Evolutionary conservation across 192 early-diverging fungal species (phyloP), one percentile per base, ranked within the genome.

Genomic region (Coemansia sp.): DNA sequence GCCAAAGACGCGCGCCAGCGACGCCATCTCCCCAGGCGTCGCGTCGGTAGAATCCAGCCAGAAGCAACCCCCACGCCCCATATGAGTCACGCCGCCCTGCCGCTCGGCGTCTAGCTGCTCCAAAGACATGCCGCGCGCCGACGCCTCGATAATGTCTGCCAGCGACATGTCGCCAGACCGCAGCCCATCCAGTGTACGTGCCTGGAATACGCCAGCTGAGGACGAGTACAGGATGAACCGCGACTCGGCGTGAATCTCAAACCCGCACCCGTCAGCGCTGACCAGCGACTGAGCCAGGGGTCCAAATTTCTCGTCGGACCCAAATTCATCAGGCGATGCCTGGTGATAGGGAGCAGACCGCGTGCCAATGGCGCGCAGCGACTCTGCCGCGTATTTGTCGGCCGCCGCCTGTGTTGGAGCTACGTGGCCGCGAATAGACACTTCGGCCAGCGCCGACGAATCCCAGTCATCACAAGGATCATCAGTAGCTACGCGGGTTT

Each of bases 21-120:
- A 70, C 18, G 79, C 74, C 89, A 94, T 91, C 44, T 93, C 91
- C 36, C 71, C 67, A 31, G 85, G 75, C 11, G 82, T 87, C 29
- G 92, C 90, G 0, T 85, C 75, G 27, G 88, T 73, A 9, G 92
- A 83, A 69, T 94, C 91, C n/a, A 95, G 85, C 92, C 92, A 95
- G 73, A 91, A 93, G 58, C 89, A 90, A 52, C 52, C 47, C 34
- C 38, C 69, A 12, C 49, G 44, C 39, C 58, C 61, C 34, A 10
- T 3, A 2, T 20, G 15, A 10, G 12, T 2, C 8, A 27, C 64
- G 29, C n/a, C 44, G 49, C 44, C 65, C 53, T 24, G 15, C 29
- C 36, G 44, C 63, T 74, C 68, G 34, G 57, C 34, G 20, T 53
- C 71, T 53, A 81, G 63, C 55, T 68, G 71, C 9, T 81, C 79